Evolutionary conservation across 2,329 filamentous ascomycete genomes (phyloP).

Genomic region (Fusarium napiforme): DNA sequence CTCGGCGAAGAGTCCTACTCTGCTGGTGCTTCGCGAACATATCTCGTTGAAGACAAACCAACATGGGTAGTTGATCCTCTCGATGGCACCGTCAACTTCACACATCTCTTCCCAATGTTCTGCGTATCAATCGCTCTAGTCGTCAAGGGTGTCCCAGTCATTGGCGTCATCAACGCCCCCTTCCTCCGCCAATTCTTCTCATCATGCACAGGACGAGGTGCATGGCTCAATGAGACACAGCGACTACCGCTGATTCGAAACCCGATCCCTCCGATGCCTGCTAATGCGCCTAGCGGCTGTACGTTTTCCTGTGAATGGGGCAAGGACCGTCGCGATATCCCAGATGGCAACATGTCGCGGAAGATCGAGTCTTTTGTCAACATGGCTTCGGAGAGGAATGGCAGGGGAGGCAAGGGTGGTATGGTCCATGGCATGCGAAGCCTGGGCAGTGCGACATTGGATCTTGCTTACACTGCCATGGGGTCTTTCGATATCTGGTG

Average conservation of each 20-base stretch:
- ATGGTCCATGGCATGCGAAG: constrained; percentile 84
- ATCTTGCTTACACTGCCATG: constrained; percentile 80
- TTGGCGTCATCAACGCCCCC: constrained; percentile 79
- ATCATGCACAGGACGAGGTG: constrained; percentile 71
- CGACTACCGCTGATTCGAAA: constrained; percentile 71
- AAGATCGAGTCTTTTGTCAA: constrained; percentile 82
- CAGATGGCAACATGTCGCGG: constrained; percentile 74
- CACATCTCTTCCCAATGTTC: constrained; percentile 83
- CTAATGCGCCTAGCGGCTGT: constrained; percentile 73
- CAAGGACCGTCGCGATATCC: constrained; percentile 75
- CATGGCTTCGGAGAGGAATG: constrained; percentile 74
- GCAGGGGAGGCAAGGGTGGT: constrained; percentile 72
- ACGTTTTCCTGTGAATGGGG: constrained; percentile 84
- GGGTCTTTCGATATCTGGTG: constrained; percentile 84
- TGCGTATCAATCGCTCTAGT: constrained; percentile 81
- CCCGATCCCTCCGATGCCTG: constrained; percentile 71
- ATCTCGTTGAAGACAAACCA: constrained; percentile 71
- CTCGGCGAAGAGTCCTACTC: constrained; percentile 82
- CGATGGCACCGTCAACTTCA: constrained; percentile 85
- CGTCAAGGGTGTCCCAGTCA: constrained; percentile 66
- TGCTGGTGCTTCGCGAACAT: constrained; percentile 72
- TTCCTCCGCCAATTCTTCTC: constrained; percentile 77
- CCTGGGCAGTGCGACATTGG: constrained; percentile 77
- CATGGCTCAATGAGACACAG: constrained; percentile 74
- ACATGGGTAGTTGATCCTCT: constrained; percentile 84